Base-by-base conservation (phyloP, 2,329 filamentous ascomycete genomes). In the Hypoxylon sp. region DNA sequence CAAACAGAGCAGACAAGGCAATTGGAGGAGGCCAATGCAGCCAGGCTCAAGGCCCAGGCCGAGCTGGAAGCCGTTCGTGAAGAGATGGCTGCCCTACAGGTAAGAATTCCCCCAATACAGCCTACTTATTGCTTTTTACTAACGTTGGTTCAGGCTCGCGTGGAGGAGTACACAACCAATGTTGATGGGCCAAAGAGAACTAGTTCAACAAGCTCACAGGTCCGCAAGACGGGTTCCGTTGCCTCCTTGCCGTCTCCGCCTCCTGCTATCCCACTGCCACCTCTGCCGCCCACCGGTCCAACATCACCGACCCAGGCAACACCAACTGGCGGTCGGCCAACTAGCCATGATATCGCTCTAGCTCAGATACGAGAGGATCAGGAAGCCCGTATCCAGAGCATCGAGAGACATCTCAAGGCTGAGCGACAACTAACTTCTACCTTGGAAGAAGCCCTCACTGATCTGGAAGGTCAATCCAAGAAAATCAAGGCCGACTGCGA, bases 381-480 rank as follows among this genome's bases (percentile, higher is more conserved):
- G 79, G 96, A 99, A 78, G 92, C 93, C 46, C 94, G 94, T 70
- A 97, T 99, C 77, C 91, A 92, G 66, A 97, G 93, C 5, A 97
- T 99, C 69, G 95, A 99, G 84, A 98, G 98, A 84, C 94, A 98
- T 77, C 87, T 99, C 23, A 91, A 92, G 71, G 96, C 96, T 2
- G 96, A 99, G 84, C 97, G 97, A 79, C 95, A 98, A 79, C 90
- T 99, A 65, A 99, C 95, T 0, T 91, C 93, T 51, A 98, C 95
- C 1, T 87, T 99, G 41, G 96, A 99, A 80, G 95, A 98, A 81
- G 96, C 96, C 5, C 89, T 99, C 30, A 95, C 93, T 1, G 96
- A 99, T 75, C 88, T 99, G 38, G 96, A 99, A 81, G 89, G 89
- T 61, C 94, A 97, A 74, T 94, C 92, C 75, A 97, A 95, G 80